phyloP scores from a whole-genome alignment of 305 asterid species.

The Fraxinus baroniana region DNA sequence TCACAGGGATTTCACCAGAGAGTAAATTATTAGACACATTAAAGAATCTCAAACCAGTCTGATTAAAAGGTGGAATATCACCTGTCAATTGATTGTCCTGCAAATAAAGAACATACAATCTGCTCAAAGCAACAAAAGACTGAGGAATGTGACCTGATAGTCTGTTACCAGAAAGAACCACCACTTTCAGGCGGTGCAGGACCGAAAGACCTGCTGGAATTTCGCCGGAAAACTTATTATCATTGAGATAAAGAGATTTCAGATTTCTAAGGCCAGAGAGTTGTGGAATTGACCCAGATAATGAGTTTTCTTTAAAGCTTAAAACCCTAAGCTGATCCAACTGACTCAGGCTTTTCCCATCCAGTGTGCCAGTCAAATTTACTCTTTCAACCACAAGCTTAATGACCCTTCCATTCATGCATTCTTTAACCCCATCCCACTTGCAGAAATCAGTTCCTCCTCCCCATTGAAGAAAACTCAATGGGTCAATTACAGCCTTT shows the following conservation, averaged over 20 bases:
- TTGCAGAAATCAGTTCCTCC: slow-evolving; percentile 44
- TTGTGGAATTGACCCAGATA: slow-evolving; percentile 71
- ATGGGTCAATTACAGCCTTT: slow-evolving; percentile 59
- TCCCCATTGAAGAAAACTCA: slow-evolving; percentile 56
- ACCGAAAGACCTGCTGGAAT: slow-evolving; percentile 51
- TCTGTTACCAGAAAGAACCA: slow-evolving; percentile 60
- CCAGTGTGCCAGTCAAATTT: slow-evolving; percentile 63
- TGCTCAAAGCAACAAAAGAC: slow-evolving; percentile 35
- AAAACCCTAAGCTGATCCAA: slow-evolving; percentile 83
- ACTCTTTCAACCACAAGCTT: slow-evolving; percentile 78
- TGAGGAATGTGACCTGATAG: slow-evolving; percentile 62
- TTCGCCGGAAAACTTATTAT: slow-evolving; percentile 58
- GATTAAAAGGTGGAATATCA: slow-evolving; percentile 63
- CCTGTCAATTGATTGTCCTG: slow-evolving; percentile 71
- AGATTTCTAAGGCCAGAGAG: slow-evolving; percentile 67
- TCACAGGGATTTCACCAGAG: slow-evolving; percentile 61
- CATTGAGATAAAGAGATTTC: slow-evolving; percentile 67
- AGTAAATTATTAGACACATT: slow-evolving; percentile 71
- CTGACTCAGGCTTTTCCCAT: slow-evolving; percentile 55
- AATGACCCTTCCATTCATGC: slow-evolving; percentile 69
- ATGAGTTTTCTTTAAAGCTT: slow-evolving; percentile 66
- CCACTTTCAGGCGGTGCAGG: slow-evolving; percentile 68
- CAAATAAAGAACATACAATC: slow-evolving; percentile 67
- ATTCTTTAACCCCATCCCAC: slow-evolving; percentile 82
- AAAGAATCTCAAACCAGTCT: slow-evolving; percentile 64